Percentiles rank a stretch among this genome's conserved stretches.
phyloP scores from a whole-genome alignment of 2,329 filamentous ascomycete species.

The Cordyceps fumosorosea region DNA sequence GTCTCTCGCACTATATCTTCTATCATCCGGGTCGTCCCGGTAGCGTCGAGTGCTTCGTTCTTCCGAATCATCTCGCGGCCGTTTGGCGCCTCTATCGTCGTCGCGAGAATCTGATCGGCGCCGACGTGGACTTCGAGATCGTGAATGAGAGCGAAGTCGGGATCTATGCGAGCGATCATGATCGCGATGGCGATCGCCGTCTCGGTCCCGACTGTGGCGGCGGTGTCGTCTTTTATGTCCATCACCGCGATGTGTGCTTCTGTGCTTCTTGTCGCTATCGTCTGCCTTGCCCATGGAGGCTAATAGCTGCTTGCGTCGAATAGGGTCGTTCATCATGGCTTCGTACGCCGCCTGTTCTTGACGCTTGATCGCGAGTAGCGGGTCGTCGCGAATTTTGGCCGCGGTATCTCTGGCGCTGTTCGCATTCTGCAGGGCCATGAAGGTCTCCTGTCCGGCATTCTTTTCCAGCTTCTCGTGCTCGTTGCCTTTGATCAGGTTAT shows the following conservation, averaged over 20 bases:
- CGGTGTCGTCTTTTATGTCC: conserved; percentile 37
- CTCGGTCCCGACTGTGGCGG: conserved; percentile 36
- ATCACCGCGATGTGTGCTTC: conserved; percentile 28
- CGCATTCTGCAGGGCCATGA: conserved; percentile 59
- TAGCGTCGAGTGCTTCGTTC: conserved; percentile 19
- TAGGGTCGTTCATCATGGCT: conserved; percentile 71
- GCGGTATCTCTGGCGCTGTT: conserved; percentile 75
- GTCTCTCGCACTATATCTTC: conserved; percentile 14
- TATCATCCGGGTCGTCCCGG: conserved; percentile 17
- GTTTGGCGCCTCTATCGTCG: conserved; percentile 14
- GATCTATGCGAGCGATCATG: conserved; percentile 33
- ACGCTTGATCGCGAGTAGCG: conserved; percentile 85
- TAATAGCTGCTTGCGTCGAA: conserved; percentile 60
- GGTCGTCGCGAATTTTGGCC: conserved; percentile 83
- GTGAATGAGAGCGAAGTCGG: conserved; percentile 39
- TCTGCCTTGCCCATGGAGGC: conserved; percentile 53
- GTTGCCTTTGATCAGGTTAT: conserved; percentile 70
- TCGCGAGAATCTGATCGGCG: conserved; percentile 24
- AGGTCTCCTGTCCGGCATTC: conserved; percentile 52
- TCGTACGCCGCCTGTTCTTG: conserved; percentile 80
- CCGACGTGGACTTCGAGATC: conserved; percentile 36
- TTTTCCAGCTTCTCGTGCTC: conserved; percentile 80
- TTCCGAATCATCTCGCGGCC: conserved; percentile 21
- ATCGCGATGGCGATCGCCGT: conserved; percentile 34
- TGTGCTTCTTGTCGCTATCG: conserved; percentile 36